Conservation (phyloP, 345 rosid species). For the Dipteronia sinensis region DNA sequence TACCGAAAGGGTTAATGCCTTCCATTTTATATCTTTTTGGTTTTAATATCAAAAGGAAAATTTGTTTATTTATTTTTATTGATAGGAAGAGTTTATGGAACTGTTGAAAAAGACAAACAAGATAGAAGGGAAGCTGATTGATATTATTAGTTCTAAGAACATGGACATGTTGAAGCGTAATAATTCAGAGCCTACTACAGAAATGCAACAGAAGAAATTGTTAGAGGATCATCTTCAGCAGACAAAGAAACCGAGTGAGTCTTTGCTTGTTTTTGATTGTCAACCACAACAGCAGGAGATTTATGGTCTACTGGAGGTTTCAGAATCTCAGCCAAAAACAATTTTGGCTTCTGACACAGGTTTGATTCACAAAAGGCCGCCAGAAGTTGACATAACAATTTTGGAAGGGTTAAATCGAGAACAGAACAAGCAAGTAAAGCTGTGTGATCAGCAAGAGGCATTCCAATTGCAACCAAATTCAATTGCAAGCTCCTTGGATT, state of each 20-base stretch:
- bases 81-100: constrained; percentile 22
- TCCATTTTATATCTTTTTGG: not conserved
- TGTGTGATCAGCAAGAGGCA: constrained; percentile 13
- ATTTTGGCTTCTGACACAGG: constrained; percentile 1
- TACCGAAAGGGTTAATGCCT: not conserved
- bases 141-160: constrained; percentile 1
- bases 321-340: not conserved
- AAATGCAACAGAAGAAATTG: not conserved
- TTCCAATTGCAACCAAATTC: not conserved
- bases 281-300: not conserved
- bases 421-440: constrained; percentile 14
- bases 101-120: constrained; percentile 16
- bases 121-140: constrained; percentile 6
- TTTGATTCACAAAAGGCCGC: constrained; percentile 12
- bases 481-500: not conserved
- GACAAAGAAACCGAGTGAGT: not conserved
- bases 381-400: constrained; percentile 9
- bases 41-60: not conserved
- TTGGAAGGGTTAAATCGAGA: constrained; percentile 8
- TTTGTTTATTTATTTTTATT: constrained; percentile 2
- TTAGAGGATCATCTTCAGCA: not conserved
- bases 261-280: not conserved
- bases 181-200: not conserved
- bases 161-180: not conserved
- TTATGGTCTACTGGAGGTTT: constrained; percentile 5